Base-by-base conservation (phyloP, 306 rosid genomes). In the Prunus padus region DNA sequence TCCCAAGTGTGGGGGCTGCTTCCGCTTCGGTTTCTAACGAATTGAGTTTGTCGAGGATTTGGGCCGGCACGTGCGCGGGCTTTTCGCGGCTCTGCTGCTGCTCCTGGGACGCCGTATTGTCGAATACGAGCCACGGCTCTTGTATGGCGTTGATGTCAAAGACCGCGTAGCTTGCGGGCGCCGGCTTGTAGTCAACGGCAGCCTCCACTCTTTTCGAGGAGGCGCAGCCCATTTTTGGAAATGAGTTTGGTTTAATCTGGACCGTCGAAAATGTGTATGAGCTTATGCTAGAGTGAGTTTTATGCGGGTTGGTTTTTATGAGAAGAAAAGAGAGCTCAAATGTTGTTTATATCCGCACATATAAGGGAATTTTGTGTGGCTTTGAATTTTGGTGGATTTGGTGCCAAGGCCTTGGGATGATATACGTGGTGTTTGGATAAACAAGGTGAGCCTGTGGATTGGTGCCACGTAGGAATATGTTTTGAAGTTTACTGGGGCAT, bases 161-260 rank as follows among this genome's bases (percentile, higher is more conserved):
- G 8, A 87, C 90, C 0, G 96, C 92, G n/a, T 90, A 94, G 83
- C 98, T 90, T 0, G 97, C 73, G 2, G 96, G 96, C 1, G 98
- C 89, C 6, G 97, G 96, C 2, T 80, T 86, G 84, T 88, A 95
- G 0, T 76, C 84, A 2, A 59, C 68, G 5, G 79, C 79, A 1
- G 60, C 80, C 11, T 94, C 89, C 2, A 89, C 44, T 31, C 74
- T 76, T 75, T 86, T 89, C 1, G 98, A 95, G 16, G 96, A 79
- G 22, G 83, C 77, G 31, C 98, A 92, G 0, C 98, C 98, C 98
- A 95, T 91, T 22, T 67, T 67, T 1, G 13, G 60, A 67, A 45
- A 3, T 37, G 42, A 37, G 42, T 37, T 37, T 37, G 42, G 42
- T 37, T 37, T 37, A 46, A 10, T 67, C 4, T 68, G 59, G 59